Percentiles rank a stretch among this genome's conserved stretches.
phyloP scores from a whole-genome alignment of 83 land plant genomes.

The Picea mariana region DNA sequence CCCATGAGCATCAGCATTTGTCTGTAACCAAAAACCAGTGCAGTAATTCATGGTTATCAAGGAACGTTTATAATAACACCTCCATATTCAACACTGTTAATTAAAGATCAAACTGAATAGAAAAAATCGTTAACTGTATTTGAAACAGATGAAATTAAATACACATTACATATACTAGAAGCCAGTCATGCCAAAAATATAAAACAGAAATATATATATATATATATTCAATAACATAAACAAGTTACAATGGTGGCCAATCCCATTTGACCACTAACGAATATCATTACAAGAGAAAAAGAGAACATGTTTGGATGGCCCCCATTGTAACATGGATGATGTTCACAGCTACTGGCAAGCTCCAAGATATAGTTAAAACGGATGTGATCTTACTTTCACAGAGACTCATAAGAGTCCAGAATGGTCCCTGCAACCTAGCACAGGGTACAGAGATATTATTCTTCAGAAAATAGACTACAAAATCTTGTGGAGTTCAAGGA shows the following conservation, averaged over 20 bases:
- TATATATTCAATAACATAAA: no score
- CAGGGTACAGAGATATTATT: background rate
- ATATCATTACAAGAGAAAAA: no score
- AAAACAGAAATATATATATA: no score
- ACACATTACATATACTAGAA: background rate
- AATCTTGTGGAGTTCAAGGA: no score
- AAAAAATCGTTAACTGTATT: background rate
- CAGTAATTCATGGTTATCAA: background rate
- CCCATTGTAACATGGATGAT: background rate
- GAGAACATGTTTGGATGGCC: no score
- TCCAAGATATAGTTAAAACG: background rate
- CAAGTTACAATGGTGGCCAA: no score
- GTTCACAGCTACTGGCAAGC: background rate
- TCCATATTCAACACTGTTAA: background rate
- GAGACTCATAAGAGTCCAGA: background rate
- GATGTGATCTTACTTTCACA: background rate
- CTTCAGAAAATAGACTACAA: no score
- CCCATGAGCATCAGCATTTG: slow-evolving; percentile 46
- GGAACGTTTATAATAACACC: background rate
- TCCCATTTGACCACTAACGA: no score
- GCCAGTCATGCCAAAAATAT: no score
- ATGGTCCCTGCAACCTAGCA: background rate
- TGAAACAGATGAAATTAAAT: background rate
- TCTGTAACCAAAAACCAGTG: slow-evolving; percentile 2
- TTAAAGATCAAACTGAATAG: background rate